A percentile compares a stretch with the other conserved stretches of the same genome.
Evolutionary conservation across 1,284 basidiomycete species (phyloP).

Genomic region (Sporisorium graminicola): DNA sequence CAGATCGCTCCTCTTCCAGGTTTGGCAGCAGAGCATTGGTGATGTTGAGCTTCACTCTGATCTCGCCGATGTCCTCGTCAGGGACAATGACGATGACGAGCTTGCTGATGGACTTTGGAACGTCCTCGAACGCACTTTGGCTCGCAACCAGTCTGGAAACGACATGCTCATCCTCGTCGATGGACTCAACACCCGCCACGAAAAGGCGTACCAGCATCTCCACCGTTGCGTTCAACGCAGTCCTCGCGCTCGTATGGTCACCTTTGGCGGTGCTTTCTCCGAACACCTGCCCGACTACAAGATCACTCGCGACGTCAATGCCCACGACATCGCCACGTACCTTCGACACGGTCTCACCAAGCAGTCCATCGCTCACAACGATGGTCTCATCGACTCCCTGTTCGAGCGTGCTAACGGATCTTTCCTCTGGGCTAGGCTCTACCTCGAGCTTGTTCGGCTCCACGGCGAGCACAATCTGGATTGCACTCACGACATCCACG

Average conservation of each 20-base stretch:
- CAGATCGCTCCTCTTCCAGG: conserved; percentile 1
- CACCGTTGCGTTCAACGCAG: background rate
- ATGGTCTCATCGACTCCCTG: conserved; percentile 9
- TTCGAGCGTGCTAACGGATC: conserved; percentile 41
- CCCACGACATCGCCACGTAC: conserved; percentile 18
- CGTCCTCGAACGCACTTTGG: background rate
- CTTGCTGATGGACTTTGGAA: background rate
- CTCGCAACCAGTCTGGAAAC: background rate
- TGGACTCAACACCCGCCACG: conserved; percentile 3
- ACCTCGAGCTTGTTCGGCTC: conserved; percentile 45
- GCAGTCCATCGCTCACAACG: conserved; percentile 32
- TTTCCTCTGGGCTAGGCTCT: conserved; percentile 34
- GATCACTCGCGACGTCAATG: conserved; percentile 20
- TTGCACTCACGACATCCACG: conserved; percentile 1
- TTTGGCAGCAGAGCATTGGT: conserved; percentile 1
- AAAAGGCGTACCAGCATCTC: conserved; percentile 4
- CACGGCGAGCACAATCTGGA: background rate
- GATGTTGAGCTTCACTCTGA: conserved; percentile 4
- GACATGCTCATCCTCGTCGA: conserved; percentile 7
- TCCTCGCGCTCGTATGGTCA: conserved; percentile 3
- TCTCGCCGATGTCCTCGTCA: background rate
- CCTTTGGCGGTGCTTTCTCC: conserved; percentile 1
- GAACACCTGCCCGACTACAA: conserved; percentile 42
- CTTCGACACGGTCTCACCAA: conserved; percentile 37
- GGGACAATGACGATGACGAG: background rate